phyloP scores from a whole-genome alignment of 164 flowering plant species.

The Buxus sempervirens region DNA sequence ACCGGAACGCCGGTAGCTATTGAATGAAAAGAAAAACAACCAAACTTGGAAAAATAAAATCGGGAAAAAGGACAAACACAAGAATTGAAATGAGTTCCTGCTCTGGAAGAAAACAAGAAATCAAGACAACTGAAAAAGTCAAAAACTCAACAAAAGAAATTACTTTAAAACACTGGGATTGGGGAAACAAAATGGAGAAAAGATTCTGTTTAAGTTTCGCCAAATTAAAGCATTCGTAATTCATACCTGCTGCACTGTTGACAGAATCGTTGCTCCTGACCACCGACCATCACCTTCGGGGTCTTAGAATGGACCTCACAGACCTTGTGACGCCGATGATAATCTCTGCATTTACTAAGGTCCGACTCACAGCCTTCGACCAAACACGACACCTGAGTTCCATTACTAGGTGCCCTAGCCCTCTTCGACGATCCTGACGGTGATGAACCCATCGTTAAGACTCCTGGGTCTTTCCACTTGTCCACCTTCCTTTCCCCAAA shows the following conservation, averaged over 20 bases:
- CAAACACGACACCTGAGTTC: slow-evolving; percentile 46
- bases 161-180: neutral
- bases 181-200: no score
- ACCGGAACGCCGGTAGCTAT: neutral
- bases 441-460: slow-evolving; percentile 22
- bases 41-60: neutral
- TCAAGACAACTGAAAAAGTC: neutral
- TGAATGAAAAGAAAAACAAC: slow-evolving; percentile 2
- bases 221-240: neutral
- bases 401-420: slow-evolving; percentile 40
- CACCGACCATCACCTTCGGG: slow-evolving; percentile 56
- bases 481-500: slow-evolving; percentile 20
- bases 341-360: slow-evolving; percentile 73
- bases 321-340: slow-evolving; percentile 83
- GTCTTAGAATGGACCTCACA: slow-evolving; percentile 83
- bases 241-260: slow-evolving; percentile 87
- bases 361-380: slow-evolving; percentile 80
- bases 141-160: neutral
- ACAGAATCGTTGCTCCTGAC: slow-evolving; percentile 74
- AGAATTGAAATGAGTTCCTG: neutral
- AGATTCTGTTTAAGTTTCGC: neutral
- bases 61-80: neutral
- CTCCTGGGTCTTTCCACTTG: slow-evolving; percentile 27
- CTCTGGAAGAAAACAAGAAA: neutral
- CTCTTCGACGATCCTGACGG: slow-evolving; percentile 53